Conservation (phyloP, 108 stramenopile species). For the Skeletonema tropicum region DNA sequence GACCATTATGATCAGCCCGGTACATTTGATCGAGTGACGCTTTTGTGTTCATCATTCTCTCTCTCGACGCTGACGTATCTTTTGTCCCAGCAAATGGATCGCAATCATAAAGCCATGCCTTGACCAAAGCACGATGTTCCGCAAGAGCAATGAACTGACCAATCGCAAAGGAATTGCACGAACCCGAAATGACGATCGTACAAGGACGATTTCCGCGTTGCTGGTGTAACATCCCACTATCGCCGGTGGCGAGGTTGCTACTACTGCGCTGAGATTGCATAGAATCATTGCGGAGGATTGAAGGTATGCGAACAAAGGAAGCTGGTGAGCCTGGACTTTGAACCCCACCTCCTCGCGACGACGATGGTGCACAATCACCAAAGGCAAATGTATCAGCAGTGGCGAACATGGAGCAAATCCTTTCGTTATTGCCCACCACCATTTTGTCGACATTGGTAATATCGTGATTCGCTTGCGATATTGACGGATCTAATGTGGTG, state of each 20-base stretch:
- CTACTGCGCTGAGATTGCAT: slow-evolving; percentile 35
- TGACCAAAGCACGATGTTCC: slow-evolving; percentile 79
- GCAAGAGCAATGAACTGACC: slow-evolving; percentile 83
- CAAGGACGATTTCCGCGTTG: slow-evolving; percentile 76
- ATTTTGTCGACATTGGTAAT: background rate
- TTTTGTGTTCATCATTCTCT: slow-evolving; percentile 48
- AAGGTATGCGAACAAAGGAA: slow-evolving; percentile 44
- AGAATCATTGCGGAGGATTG: slow-evolving; percentile 29
- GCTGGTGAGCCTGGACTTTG: slow-evolving; percentile 44
- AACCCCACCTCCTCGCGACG: background rate
- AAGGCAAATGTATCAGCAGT: slow-evolving; percentile 82
- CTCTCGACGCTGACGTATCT: slow-evolving; percentile 39
- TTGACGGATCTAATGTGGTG: slow-evolving; percentile 28
- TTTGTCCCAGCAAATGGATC: slow-evolving; percentile 63
- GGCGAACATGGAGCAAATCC: slow-evolving; percentile 75
- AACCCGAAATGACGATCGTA: slow-evolving; percentile 66
- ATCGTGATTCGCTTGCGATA: background rate
- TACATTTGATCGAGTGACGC: slow-evolving; percentile 56
- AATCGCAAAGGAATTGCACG: slow-evolving; percentile 81
- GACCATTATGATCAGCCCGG: slow-evolving; percentile 2
- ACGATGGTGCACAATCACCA: slow-evolving; percentile 14
- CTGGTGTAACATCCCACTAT: background rate
- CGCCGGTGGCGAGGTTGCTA: background rate
- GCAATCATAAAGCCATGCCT: slow-evolving; percentile 76
- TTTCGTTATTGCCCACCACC: slow-evolving; percentile 36